phyloP scores from a whole-genome alignment of 148 eudicot genomes.

The Spergularia bocconei region DNA sequence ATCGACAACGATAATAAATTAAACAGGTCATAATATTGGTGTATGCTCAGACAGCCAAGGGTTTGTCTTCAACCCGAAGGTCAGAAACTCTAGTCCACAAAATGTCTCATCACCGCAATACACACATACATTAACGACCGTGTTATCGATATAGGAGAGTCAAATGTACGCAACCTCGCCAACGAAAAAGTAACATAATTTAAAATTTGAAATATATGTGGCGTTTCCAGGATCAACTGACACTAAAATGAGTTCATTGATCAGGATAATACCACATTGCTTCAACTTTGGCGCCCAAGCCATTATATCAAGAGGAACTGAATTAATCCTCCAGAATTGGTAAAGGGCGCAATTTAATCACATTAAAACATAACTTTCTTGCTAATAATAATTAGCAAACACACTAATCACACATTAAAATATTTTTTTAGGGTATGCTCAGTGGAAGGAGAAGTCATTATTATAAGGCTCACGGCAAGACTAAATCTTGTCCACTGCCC shows the following conservation, averaged over 20 bases:
- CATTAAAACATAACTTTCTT: not conserved
- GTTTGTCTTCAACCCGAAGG: conserved; percentile 56
- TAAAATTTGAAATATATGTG: conserved; percentile 21
- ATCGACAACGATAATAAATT: no score
- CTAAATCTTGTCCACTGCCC: conserved; percentile 57
- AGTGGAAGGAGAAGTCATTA: conserved; percentile 96
- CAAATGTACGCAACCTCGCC: not conserved
- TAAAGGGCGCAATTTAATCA: conserved; percentile 45
- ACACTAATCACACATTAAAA: no score
- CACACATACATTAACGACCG: not conserved
- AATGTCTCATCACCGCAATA: conserved; percentile 35
- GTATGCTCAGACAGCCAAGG: conserved; percentile 80
- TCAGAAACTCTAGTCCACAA: conserved; percentile 84
- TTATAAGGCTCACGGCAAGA: conserved; percentile 60
- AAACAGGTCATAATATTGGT: not conserved
- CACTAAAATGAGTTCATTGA: conserved; percentile 33
- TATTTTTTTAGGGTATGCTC: conserved; percentile 36
- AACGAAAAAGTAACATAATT: not conserved
- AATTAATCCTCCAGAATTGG: conserved; percentile 54
- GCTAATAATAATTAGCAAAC: no score
- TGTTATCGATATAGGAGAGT: not conserved
- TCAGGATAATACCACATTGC: conserved; percentile 60
- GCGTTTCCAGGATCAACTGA: conserved; percentile 58
- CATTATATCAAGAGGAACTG: conserved; percentile 59
- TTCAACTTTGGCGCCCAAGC: conserved; percentile 54